These are phyloP conservation scores for Populus davidiana DNA, from an alignment of 345 rosid genomes.

Conservation along the genomic window DNA sequence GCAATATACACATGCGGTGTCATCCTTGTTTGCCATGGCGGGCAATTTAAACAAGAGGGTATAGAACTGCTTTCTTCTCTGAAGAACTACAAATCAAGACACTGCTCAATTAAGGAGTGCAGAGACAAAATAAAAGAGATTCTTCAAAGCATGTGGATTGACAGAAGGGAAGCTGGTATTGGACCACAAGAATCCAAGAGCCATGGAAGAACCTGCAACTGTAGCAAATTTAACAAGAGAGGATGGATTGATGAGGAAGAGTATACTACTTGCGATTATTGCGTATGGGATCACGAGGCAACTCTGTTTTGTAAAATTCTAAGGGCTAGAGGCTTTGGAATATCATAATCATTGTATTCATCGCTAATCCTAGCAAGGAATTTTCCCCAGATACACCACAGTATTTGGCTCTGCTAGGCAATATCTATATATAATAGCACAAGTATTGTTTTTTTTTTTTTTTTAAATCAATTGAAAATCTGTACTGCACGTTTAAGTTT, in stretches of 20 bases:
- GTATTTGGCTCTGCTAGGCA: too few species aligned
- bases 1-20: conserved; percentile 10
- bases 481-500: too few species aligned
- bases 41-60: neutral
- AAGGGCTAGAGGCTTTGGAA: neutral
- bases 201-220: neutral
- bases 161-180: neutral
- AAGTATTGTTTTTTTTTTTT: too few species aligned
- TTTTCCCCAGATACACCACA: too few species aligned
- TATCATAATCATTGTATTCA: too few species aligned
- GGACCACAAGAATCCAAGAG: neutral
- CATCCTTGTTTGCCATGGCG: neutral
- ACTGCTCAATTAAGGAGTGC: neutral
- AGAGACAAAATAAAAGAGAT: neutral
- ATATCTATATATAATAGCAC: too few species aligned
- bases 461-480: too few species aligned
- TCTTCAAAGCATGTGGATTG: neutral
- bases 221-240: neutral
- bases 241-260: neutral
- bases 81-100: neutral
- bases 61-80: neutral
- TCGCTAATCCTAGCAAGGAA: too few species aligned
- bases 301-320: conserved; percentile 3
- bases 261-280: neutral
- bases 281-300: conserved; percentile 9